A percentile compares a stretch with the other conserved stretches of the same genome.
Conservation (phyloP, 257 asterid genomes). For the Forsythia suspensa region DNA sequence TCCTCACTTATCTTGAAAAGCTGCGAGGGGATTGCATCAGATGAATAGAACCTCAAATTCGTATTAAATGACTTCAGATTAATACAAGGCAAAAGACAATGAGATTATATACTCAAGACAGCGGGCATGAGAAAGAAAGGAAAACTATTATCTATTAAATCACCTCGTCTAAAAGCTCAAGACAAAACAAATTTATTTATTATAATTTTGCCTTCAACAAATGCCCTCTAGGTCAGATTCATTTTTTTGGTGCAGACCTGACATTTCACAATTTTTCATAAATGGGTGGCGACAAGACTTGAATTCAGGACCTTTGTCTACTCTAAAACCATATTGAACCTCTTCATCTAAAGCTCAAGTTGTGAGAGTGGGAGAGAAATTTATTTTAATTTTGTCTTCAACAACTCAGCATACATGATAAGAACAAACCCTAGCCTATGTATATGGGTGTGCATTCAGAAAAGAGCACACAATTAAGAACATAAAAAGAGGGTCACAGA, state of each 20-base stretch:
- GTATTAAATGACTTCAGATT: background rate
- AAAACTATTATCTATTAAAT: background rate
- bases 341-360: background rate
- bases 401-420: background rate
- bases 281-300: background rate
- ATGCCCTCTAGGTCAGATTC: background rate
- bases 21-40: slow-evolving; percentile 48
- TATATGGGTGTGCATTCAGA: background rate
- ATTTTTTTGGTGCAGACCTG: background rate
- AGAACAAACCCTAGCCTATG: background rate
- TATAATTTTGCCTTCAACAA: background rate
- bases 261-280: background rate
- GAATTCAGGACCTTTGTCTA: background rate
- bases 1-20: slow-evolving; percentile 94
- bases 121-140: background rate
- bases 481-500: slow-evolving; percentile 12
- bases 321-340: background rate
- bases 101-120: background rate
- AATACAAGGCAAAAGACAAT: background rate
- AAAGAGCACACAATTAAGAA: background rate
- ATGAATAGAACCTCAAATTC: slow-evolving; percentile 1
- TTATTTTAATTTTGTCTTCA: background rate
- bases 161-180: too few species aligned
- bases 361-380: background rate
- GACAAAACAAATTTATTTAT: background rate